phyloP scores from a whole-genome alignment of 2,329 filamentous ascomycete genomes.

The Aspergillus awamori region DNA sequence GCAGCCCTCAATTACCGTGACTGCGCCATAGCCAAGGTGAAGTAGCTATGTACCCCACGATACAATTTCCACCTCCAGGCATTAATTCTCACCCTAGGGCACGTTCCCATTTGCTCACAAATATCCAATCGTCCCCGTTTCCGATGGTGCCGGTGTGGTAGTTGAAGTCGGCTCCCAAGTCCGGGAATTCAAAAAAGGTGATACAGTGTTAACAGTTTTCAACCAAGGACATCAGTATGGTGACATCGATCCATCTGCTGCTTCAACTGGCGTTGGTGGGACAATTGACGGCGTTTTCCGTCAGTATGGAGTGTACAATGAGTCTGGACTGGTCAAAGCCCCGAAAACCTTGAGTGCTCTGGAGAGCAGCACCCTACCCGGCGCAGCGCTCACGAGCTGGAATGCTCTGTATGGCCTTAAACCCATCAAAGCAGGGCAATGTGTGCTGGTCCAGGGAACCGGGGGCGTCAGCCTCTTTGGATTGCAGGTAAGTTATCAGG shows the following conservation, averaged over 20 bases:
- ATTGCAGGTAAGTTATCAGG: constrained; percentile 53
- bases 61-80: constrained; percentile 27
- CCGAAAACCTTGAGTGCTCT: constrained; percentile 58
- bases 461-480: constrained; percentile 63
- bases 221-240: constrained; percentile 60
- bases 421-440: constrained; percentile 56
- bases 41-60: no score
- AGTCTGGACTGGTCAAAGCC: constrained; percentile 66
- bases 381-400: constrained; percentile 67
- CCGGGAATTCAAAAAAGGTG: constrained; percentile 59
- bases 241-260: constrained; percentile 43
- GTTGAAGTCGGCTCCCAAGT: constrained; percentile 59
- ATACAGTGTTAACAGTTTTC: constrained; percentile 62
- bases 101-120: constrained; percentile 37
- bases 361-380: constrained; percentile 62
- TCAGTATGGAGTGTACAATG: constrained; percentile 67
- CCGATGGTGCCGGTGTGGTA: constrained; percentile 50
- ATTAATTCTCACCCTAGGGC: constrained; percentile 28
- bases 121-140: constrained; percentile 36
- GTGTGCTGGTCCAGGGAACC: constrained; percentile 63
- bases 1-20: constrained; percentile 56
- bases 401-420: constrained; percentile 64
- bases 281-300: constrained; percentile 68
- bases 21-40: constrained; percentile 49
- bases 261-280: constrained; percentile 66